Base-by-base conservation (phyloP, 305 asterid genomes). In the Fraxinus albicans region DNA sequence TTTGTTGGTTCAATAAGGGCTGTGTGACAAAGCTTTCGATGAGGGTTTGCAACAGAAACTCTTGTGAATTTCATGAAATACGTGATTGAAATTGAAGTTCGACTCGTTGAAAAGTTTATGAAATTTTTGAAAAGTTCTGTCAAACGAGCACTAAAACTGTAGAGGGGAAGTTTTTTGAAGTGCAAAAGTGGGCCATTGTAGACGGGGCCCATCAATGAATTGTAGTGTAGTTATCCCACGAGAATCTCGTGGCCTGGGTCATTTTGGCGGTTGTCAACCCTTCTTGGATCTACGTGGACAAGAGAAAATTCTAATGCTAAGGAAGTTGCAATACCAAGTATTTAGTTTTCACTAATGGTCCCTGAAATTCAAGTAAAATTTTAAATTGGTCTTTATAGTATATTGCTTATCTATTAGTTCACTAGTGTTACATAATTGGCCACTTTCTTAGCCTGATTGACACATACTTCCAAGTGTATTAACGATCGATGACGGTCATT, bases 241-340 rank as follows among this genome's bases (percentile, higher is more conserved):
- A 85, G 72, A 87, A 85, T 89, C 92, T 80, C 89, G 92, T 88
- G 95, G 95, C 70, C 85, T 89, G 89, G 86, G 88, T 90, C 84
- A 79, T 89, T 88, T 88, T 86, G 92, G 89, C 92, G 95, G 95
- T 88, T 77, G 91, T 84, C 90, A 85, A 81, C 82, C 86, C 77
- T 76, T 33, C 70, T 58, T 58, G 74, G 33, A 50, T 31, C 73
- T 25, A 78, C 8, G 38, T n/a, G 76, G 82, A 79, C 36, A 40
- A 13, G 44, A 33, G 42, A 72, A 17, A 65, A 27, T 25, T 65
- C 73, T 65, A 65, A 60, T 8, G 70, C 70, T 21, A 1, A 8
- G 5, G 13, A 60, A 60, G 5, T 60, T 2, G 27, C 25, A 58
- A 58, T 58, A 6, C 25, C 67, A 58, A 58, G 67, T 19, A 60